phyloP scores from a whole-genome alignment of 1,284 basidiomycete genomes.

The Heterobasidion annosum region DNA sequence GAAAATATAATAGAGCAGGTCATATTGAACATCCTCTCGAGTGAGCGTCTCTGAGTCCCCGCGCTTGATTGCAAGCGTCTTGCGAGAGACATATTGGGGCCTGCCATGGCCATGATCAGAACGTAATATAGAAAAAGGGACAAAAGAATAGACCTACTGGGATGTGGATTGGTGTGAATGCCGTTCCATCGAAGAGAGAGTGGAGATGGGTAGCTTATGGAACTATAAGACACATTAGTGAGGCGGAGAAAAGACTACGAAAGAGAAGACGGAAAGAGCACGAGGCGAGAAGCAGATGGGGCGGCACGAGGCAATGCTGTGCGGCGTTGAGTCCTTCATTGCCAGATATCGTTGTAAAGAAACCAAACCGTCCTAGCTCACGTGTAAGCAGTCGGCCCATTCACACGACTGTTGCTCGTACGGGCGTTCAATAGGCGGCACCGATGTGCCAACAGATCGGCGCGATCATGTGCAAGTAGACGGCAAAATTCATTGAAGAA shows the following conservation, averaged over 20 bases:
- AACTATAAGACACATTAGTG: neutral
- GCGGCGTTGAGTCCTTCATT: slow-evolving; percentile 1
- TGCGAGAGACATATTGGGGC: slow-evolving; percentile 50
- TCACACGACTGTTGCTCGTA: slow-evolving; percentile 3
- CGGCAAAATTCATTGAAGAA: neutral
- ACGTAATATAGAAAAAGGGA: neutral
- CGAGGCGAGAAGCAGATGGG: slow-evolving; percentile 1
- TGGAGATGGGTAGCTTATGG: neutral
- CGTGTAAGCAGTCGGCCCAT: slow-evolving; percentile 1
- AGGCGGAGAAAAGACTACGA: neutral
- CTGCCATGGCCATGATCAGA: slow-evolving; percentile 21
- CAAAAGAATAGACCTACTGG: neutral
- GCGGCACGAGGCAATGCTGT: neutral
- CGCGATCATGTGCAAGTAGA: neutral
- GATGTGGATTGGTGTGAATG: neutral
- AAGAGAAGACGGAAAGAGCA: neutral
- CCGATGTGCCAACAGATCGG: neutral
- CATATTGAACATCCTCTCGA: slow-evolving; percentile 78
- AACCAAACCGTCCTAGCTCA: neutral
- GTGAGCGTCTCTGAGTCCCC: slow-evolving; percentile 72
- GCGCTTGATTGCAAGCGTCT: slow-evolving; percentile 69
- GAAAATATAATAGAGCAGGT: slow-evolving; percentile 76
- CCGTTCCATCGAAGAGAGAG: slow-evolving; percentile 1
- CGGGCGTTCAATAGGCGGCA: neutral
- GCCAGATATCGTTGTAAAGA: slow-evolving; percentile 1